Conservation (phyloP, 2,329 filamentous ascomycete species). For the Aspergillus ustus region DNA sequence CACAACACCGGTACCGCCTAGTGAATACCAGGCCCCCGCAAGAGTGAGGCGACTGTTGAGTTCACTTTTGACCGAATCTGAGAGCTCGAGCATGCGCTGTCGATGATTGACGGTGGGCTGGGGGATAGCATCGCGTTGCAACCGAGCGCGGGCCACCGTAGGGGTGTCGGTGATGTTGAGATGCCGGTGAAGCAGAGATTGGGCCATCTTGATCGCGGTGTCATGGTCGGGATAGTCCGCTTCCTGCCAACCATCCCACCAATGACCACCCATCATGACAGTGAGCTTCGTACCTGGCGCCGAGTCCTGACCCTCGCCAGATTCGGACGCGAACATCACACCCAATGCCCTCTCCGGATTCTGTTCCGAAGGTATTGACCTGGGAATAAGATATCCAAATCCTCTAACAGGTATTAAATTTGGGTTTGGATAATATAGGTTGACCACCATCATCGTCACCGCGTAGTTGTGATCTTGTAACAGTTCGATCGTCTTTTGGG, state of each 20-base stretch:
- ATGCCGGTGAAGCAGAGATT: conserved; percentile 71
- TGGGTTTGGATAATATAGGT: conserved; percentile 77
- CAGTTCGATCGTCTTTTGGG: conserved; percentile 26
- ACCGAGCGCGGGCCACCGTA: conserved; percentile 62
- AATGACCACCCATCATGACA: conserved; percentile 93
- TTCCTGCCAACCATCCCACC: conserved; percentile 70
- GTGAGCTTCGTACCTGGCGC: conserved; percentile 79
- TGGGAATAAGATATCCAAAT: conserved; percentile 91
- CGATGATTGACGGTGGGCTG: conserved; percentile 85
- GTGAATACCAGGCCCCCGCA: conserved; percentile 56
- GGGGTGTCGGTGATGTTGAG: conserved; percentile 70
- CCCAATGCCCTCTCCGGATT: conserved; percentile 86
- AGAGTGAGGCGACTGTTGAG: conserved; percentile 71
- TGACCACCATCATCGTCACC: conserved; percentile 89
- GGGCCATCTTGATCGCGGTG: conserved; percentile 72
- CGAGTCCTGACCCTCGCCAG: conserved; percentile 60
- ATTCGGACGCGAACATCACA: conserved; percentile 87
- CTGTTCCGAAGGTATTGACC: conserved; percentile 68
- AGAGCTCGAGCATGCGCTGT: conserved; percentile 61
- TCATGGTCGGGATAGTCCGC: conserved; percentile 65
- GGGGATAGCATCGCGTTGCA: conserved; percentile 78
- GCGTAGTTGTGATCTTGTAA: conserved; percentile 56
- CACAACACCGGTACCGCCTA: conserved; percentile 53
- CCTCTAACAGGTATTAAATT: conserved; percentile 69
- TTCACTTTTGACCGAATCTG: conserved; percentile 57